Evolutionary conservation across 768 basidiomycete species (phyloP).

Genomic region (Termitomyces sp.): DNA sequence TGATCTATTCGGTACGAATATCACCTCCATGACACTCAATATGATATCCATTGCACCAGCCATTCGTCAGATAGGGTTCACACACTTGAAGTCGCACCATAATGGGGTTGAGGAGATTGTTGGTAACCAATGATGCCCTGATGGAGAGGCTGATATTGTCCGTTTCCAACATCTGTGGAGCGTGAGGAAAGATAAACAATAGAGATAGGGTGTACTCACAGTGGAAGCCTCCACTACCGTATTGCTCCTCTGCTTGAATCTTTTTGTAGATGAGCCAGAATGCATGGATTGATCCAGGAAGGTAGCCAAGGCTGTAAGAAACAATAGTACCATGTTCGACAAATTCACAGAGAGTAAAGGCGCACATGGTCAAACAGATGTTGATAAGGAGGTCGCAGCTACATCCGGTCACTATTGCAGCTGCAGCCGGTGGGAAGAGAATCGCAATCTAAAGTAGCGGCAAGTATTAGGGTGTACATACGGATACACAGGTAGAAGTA

Average conservation of each 20-base stretch:
- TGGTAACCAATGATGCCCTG: constrained; percentile 17
- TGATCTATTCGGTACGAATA: too few relatives aligned
- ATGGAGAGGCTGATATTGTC: constrained; percentile 37
- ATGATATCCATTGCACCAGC: too few relatives aligned
- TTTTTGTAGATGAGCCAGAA: constrained; percentile 91
- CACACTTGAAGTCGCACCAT: constrained; percentile 46
- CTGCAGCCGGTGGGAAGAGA: constrained; percentile 79
- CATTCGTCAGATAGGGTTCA: too few relatives aligned
- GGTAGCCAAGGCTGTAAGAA: constrained; percentile 62
- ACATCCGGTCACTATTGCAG: constrained; percentile 75
- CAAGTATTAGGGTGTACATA: neutral
- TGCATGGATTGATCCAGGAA: constrained; percentile 73
- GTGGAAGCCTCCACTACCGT: constrained; percentile 70
- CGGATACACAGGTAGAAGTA: constrained; percentile 16
- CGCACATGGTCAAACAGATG: constrained; percentile 72
- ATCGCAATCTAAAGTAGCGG: constrained; percentile 57
- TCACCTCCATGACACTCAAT: too few relatives aligned
- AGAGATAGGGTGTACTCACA: constrained; percentile 45
- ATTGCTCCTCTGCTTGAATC: constrained; percentile 83
- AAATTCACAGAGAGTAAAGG: neutral
- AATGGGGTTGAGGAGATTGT: constrained; percentile 30
- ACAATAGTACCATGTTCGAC: neutral
- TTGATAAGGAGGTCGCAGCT: constrained; percentile 86
- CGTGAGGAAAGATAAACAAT: neutral
- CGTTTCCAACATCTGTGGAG: constrained; percentile 35